Evolutionary conservation across 1,284 basidiomycete genomes (phyloP).

Genomic region (Athelia psychrophila): DNA sequence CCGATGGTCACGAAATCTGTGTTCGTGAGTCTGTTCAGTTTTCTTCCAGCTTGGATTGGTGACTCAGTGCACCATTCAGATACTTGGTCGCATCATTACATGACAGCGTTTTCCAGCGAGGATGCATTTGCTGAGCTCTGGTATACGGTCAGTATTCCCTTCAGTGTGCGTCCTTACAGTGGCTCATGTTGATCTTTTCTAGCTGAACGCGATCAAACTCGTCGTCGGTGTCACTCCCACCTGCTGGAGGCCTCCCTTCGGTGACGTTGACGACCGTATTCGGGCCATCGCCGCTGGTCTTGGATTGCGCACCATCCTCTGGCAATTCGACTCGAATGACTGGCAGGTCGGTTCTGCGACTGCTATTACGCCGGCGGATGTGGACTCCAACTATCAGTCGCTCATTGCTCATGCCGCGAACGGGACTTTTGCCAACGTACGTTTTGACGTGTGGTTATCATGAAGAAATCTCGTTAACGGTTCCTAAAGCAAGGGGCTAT

Average conservation of each 20-base stretch:
- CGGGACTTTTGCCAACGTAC: constrained; percentile 38
- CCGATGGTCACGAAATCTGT: constrained; percentile 65
- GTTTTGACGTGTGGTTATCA: constrained; percentile 6
- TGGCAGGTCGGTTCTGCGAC: constrained; percentile 53
- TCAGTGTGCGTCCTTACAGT: constrained; percentile 4
- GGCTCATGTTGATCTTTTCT: neutral
- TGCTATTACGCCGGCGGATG: constrained; percentile 35
- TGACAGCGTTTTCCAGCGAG: constrained; percentile 71
- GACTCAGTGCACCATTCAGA: constrained; percentile 27
- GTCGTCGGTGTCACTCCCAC: constrained; percentile 46
- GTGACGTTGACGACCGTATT: constrained; percentile 68
- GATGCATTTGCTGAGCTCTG: constrained; percentile 81
- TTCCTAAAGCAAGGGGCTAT: constrained; percentile 39
- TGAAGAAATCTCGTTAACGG: neutral
- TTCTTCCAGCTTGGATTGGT: neutral
- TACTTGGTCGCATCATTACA: constrained; percentile 59
- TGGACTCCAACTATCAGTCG: constrained; percentile 39
- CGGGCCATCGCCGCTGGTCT: constrained; percentile 61
- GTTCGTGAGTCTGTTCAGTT: constrained; percentile 41
- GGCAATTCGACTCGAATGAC: constrained; percentile 70
- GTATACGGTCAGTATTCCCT: constrained; percentile 34
- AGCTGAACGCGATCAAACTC: constrained; percentile 52
- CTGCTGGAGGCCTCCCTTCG: constrained; percentile 51
- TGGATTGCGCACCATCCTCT: constrained; percentile 60
- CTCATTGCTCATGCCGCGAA: constrained; percentile 34